phyloP scores from a whole-genome alignment of 176 grass and related monocot genomes.

The Avena sativa region DNA sequence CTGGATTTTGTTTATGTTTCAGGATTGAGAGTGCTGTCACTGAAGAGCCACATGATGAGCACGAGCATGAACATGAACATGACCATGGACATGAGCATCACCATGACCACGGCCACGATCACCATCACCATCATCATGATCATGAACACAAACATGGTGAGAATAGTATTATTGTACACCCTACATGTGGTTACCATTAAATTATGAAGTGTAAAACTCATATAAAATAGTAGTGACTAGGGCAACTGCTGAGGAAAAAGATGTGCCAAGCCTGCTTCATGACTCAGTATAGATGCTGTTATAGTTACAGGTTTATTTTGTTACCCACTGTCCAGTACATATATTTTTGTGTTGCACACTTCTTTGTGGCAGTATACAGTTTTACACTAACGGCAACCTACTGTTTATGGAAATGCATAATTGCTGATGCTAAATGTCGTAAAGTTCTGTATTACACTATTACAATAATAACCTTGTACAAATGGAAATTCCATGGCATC shows the following conservation, averaged over 20 bases:
- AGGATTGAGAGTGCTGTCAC: conserved; percentile 95
- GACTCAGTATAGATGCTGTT: neutral
- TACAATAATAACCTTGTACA: neutral
- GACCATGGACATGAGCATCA: conserved; percentile 40
- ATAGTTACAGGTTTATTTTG: neutral
- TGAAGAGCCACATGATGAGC: conserved; percentile 77
- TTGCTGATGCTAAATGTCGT: neutral
- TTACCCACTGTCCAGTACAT: conserved; percentile 1
- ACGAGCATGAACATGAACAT: neutral
- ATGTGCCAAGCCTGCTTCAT: neutral
- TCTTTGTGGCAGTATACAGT: neutral
- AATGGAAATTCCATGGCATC: neutral
- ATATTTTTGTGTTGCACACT: neutral
- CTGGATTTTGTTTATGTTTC: conserved; percentile 37
- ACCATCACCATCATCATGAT: conserved; percentile 63
- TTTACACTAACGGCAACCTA: neutral
- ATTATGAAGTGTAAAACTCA: neutral
- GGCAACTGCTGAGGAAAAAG: neutral
- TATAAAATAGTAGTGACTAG: neutral
- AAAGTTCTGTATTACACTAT: neutral
- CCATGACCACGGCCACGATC: conserved; percentile 57
- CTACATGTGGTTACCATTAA: conserved; percentile 5
- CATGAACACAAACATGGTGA: conserved; percentile 85
- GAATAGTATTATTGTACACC: conserved; percentile 39
- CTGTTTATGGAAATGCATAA: neutral